phyloP scores from a whole-genome alignment of 1,139 yeast genomes.

The Spathaspora jeffriesii region DNA sequence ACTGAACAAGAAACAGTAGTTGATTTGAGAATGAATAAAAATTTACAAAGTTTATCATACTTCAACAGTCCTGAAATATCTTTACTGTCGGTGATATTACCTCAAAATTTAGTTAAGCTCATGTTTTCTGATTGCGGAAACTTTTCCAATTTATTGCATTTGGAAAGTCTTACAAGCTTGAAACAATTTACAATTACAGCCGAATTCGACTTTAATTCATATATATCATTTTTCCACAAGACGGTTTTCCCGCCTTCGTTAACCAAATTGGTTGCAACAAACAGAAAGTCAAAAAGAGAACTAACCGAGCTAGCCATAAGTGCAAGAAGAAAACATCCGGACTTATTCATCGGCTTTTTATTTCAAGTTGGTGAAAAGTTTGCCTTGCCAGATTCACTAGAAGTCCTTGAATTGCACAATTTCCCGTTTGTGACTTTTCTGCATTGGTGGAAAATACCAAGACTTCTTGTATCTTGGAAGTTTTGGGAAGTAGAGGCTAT shows the following conservation, averaged over 20 bases:
- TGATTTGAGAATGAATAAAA: background rate
- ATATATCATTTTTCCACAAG: background rate
- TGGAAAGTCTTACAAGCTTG: background rate
- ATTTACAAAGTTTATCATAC: background rate
- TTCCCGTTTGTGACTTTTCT: slow-evolving; percentile 1
- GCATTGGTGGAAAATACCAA: slow-evolving; percentile 3
- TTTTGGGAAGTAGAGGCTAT: background rate
- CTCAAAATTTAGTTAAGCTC: background rate
- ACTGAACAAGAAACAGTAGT: background rate
- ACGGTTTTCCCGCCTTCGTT: background rate
- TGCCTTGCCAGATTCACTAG: slow-evolving; percentile 1
- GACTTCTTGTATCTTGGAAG: background rate
- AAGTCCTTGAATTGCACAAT: background rate
- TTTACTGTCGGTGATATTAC: background rate
- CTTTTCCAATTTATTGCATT: background rate
- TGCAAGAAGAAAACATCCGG: background rate
- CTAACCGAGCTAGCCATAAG: background rate
- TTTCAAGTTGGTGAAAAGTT: slow-evolving; percentile 1
- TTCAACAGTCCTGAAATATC: background rate
- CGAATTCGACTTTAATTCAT: background rate
- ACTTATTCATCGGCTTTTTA: slow-evolving; percentile 1
- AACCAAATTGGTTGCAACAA: background rate
- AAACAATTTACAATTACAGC: background rate
- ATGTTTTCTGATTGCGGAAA: background rate
- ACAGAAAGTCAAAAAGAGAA: background rate